Percentiles rank a stretch among this genome's conserved stretches.
These are phyloP conservation scores for Aspergillus calidoustus DNA, from an alignment of 2,329 filamentous ascomycete genomes.

Conservation along the genomic window DNA sequence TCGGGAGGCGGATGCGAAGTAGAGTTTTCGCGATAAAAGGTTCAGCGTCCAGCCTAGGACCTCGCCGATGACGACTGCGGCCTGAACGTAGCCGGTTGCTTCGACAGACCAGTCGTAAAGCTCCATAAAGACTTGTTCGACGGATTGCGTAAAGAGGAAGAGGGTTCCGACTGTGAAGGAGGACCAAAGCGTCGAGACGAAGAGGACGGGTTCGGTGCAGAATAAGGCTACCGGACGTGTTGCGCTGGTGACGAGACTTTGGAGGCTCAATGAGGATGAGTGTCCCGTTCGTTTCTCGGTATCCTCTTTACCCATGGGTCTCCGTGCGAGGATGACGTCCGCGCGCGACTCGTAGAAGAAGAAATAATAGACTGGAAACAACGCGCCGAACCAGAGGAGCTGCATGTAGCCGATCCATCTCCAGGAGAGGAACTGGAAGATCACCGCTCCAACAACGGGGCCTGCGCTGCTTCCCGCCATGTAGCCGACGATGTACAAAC, in stretches of 20 bases:
- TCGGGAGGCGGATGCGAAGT: slow-evolving; percentile 35
- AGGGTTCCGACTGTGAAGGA: slow-evolving; percentile 50
- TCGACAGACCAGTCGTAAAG: slow-evolving; percentile 33
- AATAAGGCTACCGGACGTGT: slow-evolving; percentile 43
- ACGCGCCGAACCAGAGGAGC: slow-evolving; percentile 43
- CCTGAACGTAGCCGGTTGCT: slow-evolving; percentile 46
- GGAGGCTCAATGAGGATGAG: slow-evolving; percentile 29
- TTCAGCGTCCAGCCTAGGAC: slow-evolving; percentile 44
- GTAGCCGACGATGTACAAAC: slow-evolving; percentile 48
- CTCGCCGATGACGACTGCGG: slow-evolving; percentile 49
- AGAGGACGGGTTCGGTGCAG: slow-evolving; percentile 50
- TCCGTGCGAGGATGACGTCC: slow-evolving; percentile 44
- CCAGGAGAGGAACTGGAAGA: slow-evolving; percentile 23
- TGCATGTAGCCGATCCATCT: slow-evolving; percentile 34
- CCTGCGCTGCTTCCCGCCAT: slow-evolving; percentile 51
- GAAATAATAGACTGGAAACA: slow-evolving; percentile 47
- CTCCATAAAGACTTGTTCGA: slow-evolving; percentile 48
- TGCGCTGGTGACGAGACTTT: slow-evolving; percentile 41
- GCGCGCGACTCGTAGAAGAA: slow-evolving; percentile 48
- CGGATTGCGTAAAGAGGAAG: slow-evolving; percentile 49
- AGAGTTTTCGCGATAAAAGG: slow-evolving; percentile 25
- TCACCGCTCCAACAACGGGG: slow-evolving; percentile 49
- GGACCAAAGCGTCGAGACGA: slow-evolving; percentile 50
- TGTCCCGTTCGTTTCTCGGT: slow-evolving; percentile 28
- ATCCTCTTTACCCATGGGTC: slow-evolving; percentile 37